Conservation (phyloP, 176 grass and related monocot genomes). For the Phoenix dactylifera region DNA sequence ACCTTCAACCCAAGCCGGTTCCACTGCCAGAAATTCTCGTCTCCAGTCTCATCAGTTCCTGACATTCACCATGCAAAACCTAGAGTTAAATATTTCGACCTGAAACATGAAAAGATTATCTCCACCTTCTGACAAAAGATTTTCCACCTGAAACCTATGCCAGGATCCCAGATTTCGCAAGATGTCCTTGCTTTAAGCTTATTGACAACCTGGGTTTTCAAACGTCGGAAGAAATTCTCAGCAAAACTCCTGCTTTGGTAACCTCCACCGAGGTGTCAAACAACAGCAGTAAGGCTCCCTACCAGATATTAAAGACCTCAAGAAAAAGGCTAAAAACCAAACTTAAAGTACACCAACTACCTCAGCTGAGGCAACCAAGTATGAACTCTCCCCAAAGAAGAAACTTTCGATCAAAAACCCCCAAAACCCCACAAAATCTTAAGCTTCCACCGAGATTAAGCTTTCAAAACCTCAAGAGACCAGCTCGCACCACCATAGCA, state of each 20-base stretch:
- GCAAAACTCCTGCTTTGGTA: background rate
- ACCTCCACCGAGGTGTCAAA: background rate
- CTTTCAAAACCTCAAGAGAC: background rate
- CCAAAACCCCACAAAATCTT: background rate
- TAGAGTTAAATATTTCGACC: background rate
- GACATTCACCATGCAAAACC: background rate
- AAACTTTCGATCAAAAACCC: background rate
- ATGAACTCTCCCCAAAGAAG: background rate
- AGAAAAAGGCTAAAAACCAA: background rate
- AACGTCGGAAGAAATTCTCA: background rate
- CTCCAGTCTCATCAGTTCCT: conserved; percentile 1
- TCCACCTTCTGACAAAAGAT: too few relatives aligned
- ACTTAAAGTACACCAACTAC: background rate
- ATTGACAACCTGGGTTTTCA: too few relatives aligned
- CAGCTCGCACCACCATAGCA: background rate
- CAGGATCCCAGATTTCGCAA: background rate
- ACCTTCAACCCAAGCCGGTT: background rate
- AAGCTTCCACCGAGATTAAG: background rate
- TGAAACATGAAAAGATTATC: too few relatives aligned
- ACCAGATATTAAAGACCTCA: too few relatives aligned
- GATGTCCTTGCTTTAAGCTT: too few relatives aligned
- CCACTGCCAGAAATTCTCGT: background rate
- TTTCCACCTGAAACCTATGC: background rate
- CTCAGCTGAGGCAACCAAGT: background rate
- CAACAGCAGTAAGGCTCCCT: background rate